A percentile compares a stretch with the other conserved stretches of the same genome.
phyloP scores from a whole-genome alignment of 2,329 filamentous ascomycete genomes.

The Mycosphaerella arachidis region DNA sequence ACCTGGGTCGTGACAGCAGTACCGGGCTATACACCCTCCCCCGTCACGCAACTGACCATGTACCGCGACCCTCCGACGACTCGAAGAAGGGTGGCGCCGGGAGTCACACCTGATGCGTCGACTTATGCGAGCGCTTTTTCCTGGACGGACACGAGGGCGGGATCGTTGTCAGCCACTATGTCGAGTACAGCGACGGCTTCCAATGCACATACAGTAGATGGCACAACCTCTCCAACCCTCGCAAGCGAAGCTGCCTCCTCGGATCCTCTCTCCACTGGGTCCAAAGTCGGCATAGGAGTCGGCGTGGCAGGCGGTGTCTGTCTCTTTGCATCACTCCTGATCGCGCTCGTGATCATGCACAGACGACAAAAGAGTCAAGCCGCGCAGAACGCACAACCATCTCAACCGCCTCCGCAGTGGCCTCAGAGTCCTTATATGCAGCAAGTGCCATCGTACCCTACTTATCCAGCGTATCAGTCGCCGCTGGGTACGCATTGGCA shows the following conservation, averaged over 20 bases:
- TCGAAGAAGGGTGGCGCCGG: conserved; percentile 13
- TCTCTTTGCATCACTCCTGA: conserved; percentile 15
- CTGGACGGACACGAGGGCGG: conserved; percentile 5
- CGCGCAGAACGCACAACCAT: not conserved
- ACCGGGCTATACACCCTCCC: conserved; percentile 15
- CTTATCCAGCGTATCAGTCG: not conserved
- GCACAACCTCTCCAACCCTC: conserved; percentile 1
- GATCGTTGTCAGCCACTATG: not conserved
- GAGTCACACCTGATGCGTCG: conserved; percentile 18
- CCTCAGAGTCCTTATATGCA: conserved; percentile 14
- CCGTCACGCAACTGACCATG: conserved; percentile 20
- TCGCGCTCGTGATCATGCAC: conserved; percentile 11
- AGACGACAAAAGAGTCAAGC: conserved; percentile 11
- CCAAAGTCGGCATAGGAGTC: conserved; percentile 25
- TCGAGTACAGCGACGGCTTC: not conserved
- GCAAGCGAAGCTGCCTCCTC: not conserved
- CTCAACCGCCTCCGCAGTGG: not conserved
- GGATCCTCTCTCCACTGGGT: conserved; percentile 17
- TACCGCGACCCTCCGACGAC: conserved; percentile 20
- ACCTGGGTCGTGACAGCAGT: conserved; percentile 25
- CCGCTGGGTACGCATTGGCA: not conserved
- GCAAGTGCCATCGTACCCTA: conserved; percentile 8
- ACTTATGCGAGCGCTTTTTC: conserved; percentile 13
- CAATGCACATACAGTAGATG: not conserved
- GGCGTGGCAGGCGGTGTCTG: conserved; percentile 20